phyloP scores from a whole-genome alignment of 768 basidiomycete genomes.

The Rubroboletus pulcherrimus region DNA sequence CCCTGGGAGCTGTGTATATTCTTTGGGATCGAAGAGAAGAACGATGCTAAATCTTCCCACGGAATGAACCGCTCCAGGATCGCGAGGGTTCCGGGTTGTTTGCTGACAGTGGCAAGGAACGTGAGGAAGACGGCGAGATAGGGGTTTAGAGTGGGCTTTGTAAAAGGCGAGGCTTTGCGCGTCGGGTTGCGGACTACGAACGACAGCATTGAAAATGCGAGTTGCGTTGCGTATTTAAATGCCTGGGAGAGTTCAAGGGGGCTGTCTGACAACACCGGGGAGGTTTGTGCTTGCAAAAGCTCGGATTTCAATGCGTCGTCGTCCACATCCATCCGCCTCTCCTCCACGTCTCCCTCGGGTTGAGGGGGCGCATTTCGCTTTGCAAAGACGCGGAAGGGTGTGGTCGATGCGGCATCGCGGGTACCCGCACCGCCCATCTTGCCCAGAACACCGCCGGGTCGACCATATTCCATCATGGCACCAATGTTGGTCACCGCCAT shows the following conservation, averaged over 20 bases:
- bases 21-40: slow-evolving; percentile 59
- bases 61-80: slow-evolving; percentile 77
- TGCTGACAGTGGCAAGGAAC: slow-evolving; percentile 76
- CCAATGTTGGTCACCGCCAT: slow-evolving; percentile 87
- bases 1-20: slow-evolving; percentile 47
- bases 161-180: slow-evolving; percentile 56
- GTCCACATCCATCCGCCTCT: slow-evolving; percentile 64
- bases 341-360: slow-evolving; percentile 38
- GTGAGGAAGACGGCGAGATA: slow-evolving; percentile 86
- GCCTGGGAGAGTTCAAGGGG: slow-evolving; percentile 52
- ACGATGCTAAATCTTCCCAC: slow-evolving; percentile 70
- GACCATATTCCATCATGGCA: slow-evolving; percentile 85
- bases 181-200: slow-evolving; percentile 63
- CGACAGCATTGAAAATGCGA: slow-evolving; percentile 75
- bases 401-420: slow-evolving; percentile 33
- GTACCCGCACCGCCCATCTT: slow-evolving; percentile 50
- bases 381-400: slow-evolving; percentile 47
- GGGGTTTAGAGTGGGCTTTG: slow-evolving; percentile 64
- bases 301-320: slow-evolving; percentile 36
- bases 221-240: slow-evolving; percentile 71
- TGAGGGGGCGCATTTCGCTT: slow-evolving; percentile 39
- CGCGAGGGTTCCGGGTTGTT: slow-evolving; percentile 55
- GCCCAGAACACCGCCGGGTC: slow-evolving; percentile 63
- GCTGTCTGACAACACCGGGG: slow-evolving; percentile 32
- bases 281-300: slow-evolving; percentile 21